Conservation (phyloP, 352 stramenopile genomes). For the Pythium sp. region DNA sequence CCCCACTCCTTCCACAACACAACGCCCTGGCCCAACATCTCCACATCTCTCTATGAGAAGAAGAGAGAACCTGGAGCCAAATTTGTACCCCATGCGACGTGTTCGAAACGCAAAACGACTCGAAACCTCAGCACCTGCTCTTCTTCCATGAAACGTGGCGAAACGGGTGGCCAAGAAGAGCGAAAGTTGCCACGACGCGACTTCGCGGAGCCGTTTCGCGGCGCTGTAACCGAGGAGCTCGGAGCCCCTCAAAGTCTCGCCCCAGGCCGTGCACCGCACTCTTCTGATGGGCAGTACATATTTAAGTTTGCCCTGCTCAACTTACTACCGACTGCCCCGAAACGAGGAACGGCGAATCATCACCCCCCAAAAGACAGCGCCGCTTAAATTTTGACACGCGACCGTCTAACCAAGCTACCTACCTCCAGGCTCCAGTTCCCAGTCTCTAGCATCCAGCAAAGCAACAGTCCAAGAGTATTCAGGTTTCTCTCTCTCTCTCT, state of each 20-base stretch:
- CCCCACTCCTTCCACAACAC: not conserved
- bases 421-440: not conserved
- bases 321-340: not conserved
- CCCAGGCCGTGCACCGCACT: not conserved
- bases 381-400: not conserved
- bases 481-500: not conserved
- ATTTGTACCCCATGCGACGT: not conserved
- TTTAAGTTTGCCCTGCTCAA: constrained; percentile 13
- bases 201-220: constrained; percentile 1
- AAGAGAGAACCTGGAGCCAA: not conserved
- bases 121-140: not conserved
- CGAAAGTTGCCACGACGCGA: not conserved
- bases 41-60: not conserved
- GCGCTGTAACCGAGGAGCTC: not conserved
- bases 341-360: not conserved
- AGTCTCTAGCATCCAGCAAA: not conserved
- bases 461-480: not conserved
- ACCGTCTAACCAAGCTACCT: not conserved
- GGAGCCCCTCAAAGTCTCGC: not conserved
- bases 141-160: constrained; percentile 1
- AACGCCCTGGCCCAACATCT: not conserved
- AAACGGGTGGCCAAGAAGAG: not conserved
- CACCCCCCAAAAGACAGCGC: not conserved
- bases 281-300: not conserved
- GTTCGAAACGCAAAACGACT: constrained; percentile 2